Evolutionary conservation across 371 early-diverging fungal genomes (phyloP), one percentile per base, ranked within the genome.

Genomic region (Lichtheimia ornata): DNA sequence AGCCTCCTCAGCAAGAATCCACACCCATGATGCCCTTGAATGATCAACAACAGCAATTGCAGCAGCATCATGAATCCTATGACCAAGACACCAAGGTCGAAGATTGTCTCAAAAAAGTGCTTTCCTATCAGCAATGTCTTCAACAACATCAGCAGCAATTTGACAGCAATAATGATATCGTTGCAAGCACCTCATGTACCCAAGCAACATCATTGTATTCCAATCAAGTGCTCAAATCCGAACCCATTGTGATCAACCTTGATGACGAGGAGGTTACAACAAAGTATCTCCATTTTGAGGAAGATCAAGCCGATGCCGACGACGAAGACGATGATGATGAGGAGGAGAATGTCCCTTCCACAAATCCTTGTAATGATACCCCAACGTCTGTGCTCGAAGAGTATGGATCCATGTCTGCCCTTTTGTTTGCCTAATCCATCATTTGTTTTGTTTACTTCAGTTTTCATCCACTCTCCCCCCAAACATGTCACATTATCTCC

Each of bases 151-250:
- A 50, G 12, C 59, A 59, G 12, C 50, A 47, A 62, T 35, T 35
- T 35, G 35, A 35, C 41, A 49, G 13, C 40, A 57, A 30, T 14
- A 54, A 50, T 3, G 20, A 35, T 20, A 35, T 43, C 27, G 45
- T 22, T 15, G n/a, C 58, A 15, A 3, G 54, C 24, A 14, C 35
- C 20, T 51, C 47, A 20, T 50, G 56, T 18, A 3, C 73, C 88
- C 3, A 87, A 92, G 27, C 86, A 89, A 2, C 89, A 92, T 12
- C 93, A 94, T 66, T 68, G 81, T 15, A 73, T 67, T n/a, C 70
- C 62, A 7, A 47, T 72, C 12, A 59, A 67, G n/a, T 30, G 68
- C 4, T 44, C 54, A 58, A 60, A 43, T 57, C 15, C 59, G 55
- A 61, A 18, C 64, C 67, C 22, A 58, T 70, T 53, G 64, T 61